These are phyloP conservation scores for Fusarium incarnatum DNA, from an alignment of 2,329 filamentous ascomycete genomes.

Conservation along the genomic window DNA sequence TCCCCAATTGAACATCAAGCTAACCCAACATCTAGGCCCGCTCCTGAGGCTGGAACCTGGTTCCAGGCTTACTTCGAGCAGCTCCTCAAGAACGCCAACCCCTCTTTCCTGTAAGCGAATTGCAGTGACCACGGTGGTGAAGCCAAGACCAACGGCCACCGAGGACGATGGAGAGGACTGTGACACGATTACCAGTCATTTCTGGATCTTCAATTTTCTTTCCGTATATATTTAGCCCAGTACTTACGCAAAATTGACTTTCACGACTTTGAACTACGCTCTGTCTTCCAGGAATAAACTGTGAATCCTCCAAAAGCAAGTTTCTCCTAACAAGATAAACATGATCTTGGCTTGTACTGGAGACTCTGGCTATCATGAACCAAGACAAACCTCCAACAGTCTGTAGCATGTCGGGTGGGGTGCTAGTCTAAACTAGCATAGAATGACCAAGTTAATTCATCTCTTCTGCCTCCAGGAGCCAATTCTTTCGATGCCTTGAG, in stretches of 20 bases:
- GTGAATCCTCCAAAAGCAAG: not conserved
- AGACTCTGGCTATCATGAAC: not conserved
- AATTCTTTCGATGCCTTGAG: too few species aligned
- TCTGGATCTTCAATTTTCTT: not conserved
- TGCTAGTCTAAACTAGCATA: too few species aligned
- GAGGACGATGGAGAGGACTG: not conserved
- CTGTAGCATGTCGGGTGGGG: not conserved
- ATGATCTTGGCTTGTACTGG: not conserved
- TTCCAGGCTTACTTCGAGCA: constrained; percentile 71
- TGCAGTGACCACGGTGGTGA: too few species aligned
- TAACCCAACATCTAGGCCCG: constrained; percentile 60
- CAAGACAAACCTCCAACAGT: not conserved
- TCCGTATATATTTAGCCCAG: constrained; percentile 1
- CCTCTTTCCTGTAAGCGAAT: constrained; percentile 54
- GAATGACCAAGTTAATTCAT: too few species aligned
- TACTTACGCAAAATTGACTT: not conserved
- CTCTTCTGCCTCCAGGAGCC: too few species aligned
- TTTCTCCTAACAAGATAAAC: not conserved
- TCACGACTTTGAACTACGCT: not conserved
- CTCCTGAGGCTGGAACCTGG: constrained; percentile 77
- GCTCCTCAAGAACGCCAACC: constrained; percentile 66
- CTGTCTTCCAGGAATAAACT: not conserved
- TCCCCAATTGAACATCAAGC: rapidly evolving
- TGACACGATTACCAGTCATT: not conserved
- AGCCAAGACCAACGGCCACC: not conserved